phyloP scores from a whole-genome alignment of 768 basidiomycete genomes.

The Pisolithus microcarpus region DNA sequence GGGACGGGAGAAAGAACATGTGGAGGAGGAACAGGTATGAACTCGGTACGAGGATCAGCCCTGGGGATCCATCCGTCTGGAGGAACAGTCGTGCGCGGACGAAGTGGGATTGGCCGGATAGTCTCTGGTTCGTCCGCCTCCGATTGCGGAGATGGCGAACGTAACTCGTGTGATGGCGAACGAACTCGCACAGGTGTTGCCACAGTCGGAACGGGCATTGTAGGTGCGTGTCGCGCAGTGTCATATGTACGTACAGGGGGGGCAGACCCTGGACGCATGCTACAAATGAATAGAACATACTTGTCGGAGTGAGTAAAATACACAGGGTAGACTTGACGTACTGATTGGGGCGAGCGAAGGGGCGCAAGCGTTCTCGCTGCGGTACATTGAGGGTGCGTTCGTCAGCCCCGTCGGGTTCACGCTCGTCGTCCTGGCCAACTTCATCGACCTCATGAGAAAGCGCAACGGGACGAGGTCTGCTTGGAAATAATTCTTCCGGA shows the following conservation, averaged over 20 bases:
- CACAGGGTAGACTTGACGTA: constrained; percentile 13
- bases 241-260: constrained; percentile 21
- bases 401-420: constrained; percentile 1
- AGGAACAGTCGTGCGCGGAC: constrained; percentile 10
- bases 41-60: constrained; percentile 20
- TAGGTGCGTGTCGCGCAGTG: constrained; percentile 7
- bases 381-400: constrained; percentile 14
- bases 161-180: constrained; percentile 17
- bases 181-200: constrained; percentile 7
- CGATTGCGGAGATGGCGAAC: constrained; percentile 6
- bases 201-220: constrained; percentile 19
- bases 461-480: constrained; percentile 9
- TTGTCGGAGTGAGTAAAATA: constrained; percentile 8
- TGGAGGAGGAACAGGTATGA: constrained; percentile 18
- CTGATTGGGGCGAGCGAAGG: constrained; percentile 14
- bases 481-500: constrained; percentile 2
- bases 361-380: constrained; percentile 9
- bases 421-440: constrained; percentile 12
- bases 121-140: constrained; percentile 16
- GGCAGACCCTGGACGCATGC: constrained; percentile 21
- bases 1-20: constrained; percentile 11
- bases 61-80: constrained; percentile 26
- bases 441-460: constrained; percentile 11
- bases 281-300: constrained; percentile 3
- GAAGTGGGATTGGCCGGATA: constrained; percentile 25